These are phyloP conservation scores for Phlebiopsis gigantea DNA, from an alignment of 768 basidiomycete genomes.

Conservation along the genomic window DNA sequence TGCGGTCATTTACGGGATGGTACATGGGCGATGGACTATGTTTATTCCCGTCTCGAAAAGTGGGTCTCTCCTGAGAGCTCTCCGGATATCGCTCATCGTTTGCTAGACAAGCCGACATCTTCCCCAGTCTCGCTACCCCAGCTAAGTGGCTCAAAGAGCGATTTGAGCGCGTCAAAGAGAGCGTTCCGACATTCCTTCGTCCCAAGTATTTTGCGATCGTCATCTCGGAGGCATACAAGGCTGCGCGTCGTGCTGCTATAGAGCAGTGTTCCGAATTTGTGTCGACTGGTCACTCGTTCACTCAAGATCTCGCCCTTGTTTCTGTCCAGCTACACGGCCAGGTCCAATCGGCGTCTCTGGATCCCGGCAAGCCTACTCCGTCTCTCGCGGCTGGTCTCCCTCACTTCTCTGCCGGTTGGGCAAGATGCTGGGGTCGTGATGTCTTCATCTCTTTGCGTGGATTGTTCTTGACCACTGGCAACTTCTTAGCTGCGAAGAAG, in stretches of 20 bases:
- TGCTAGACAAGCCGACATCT: conserved; percentile 48
- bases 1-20: conserved; percentile 86
- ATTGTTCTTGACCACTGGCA: conserved; percentile 89
- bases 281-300: conserved; percentile 79
- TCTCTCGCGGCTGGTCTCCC: conserved; percentile 93
- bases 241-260: conserved; percentile 73
- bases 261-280: conserved; percentile 90
- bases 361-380: conserved; percentile 62
- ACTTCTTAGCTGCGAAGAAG: conserved; percentile 75
- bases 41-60: conserved; percentile 62
- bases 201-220: conserved; percentile 96
- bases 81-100: background rate
- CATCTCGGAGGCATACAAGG: conserved; percentile 89
- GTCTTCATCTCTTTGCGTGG: conserved; percentile 93
- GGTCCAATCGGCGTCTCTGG: conserved; percentile 87
- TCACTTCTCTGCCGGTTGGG: conserved; percentile 92
- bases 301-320: conserved; percentile 83
- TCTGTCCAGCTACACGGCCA: conserved; percentile 87
- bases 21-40: conserved; percentile 90
- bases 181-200: conserved; percentile 80
- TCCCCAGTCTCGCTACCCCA: conserved; percentile 67
- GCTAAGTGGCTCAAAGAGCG: conserved; percentile 84
- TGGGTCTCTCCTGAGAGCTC: conserved; percentile 35
- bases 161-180: conserved; percentile 73
- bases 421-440: conserved; percentile 94